Percentiles rank a stretch among this genome's conserved stretches.
These are phyloP conservation scores for Lycium ferocissimum DNA, from an alignment of 257 asterid species.

Conservation along the genomic window DNA sequence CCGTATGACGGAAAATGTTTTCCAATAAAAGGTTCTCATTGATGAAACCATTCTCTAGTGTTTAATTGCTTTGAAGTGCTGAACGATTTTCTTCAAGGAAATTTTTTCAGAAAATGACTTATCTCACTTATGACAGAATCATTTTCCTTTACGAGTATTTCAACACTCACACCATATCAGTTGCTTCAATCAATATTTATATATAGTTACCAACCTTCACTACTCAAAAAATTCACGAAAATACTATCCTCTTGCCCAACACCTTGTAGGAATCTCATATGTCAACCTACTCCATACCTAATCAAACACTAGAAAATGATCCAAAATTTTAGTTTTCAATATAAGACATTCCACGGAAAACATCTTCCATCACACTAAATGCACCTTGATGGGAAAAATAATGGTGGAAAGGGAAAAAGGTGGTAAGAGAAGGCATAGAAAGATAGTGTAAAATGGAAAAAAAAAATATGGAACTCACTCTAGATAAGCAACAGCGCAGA, in stretches of 20 bases:
- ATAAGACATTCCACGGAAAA: neutral
- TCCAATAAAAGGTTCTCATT: neutral
- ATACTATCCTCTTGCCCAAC: neutral
- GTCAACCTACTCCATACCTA: slow-evolving; percentile 6
- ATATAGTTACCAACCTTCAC: neutral
- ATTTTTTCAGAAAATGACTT: neutral
- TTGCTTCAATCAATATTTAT: neutral
- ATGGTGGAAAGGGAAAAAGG: neutral
- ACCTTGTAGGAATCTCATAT: neutral
- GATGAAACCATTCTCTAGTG: neutral
- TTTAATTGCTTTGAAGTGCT: slow-evolving; percentile 12
- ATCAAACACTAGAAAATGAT: slow-evolving; percentile 10
- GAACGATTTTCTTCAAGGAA: neutral
- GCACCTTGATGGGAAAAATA: neutral
- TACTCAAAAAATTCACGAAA: neutral
- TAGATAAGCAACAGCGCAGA: neutral
- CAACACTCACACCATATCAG: neutral
- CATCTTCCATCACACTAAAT: neutral
- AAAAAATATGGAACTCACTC: neutral
- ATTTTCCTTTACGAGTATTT: neutral
- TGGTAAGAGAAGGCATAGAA: neutral
- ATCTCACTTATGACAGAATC: neutral
- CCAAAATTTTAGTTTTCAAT: neutral
- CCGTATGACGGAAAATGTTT: neutral
- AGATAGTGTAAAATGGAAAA: neutral